Conservation (phyloP, 352 stramenopile genomes). For the Lagenidium giganteum region DNA sequence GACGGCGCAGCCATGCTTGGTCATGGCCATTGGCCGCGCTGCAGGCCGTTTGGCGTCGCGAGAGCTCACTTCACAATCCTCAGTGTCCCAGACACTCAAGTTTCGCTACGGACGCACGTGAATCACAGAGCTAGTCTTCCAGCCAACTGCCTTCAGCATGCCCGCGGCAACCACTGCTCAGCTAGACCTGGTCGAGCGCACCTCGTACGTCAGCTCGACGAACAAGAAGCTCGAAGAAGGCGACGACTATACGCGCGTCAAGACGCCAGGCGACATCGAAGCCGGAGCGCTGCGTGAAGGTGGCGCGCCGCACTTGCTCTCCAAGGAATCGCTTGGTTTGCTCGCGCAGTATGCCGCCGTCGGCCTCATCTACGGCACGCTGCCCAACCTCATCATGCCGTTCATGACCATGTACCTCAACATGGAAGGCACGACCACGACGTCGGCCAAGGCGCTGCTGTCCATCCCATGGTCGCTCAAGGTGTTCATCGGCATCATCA, state of each 20-base stretch:
- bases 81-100: no score
- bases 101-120: no score
- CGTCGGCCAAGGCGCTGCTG: slow-evolving; percentile 20
- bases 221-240: slow-evolving; percentile 10
- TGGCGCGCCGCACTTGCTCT: slow-evolving; percentile 17
- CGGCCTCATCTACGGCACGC: slow-evolving; percentile 24
- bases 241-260: slow-evolving; percentile 8
- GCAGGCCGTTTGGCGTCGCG: no score
- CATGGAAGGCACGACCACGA: slow-evolving; percentile 17
- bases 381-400: slow-evolving; percentile 23
- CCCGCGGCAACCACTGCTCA: no score
- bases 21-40: no score
- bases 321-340: slow-evolving; percentile 20
- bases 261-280: slow-evolving; percentile 6
- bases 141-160: no score
- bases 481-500: slow-evolving; percentile 27
- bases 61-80: no score
- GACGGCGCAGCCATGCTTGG: no score
- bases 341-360: slow-evolving; percentile 20
- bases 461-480: slow-evolving; percentile 33
- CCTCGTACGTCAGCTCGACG: slow-evolving; percentile 18
- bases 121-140: no score
- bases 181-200: slow-evolving; percentile 12
- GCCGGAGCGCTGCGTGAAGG: slow-evolving; percentile 18
- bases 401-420: slow-evolving; percentile 24